Conservation (phyloP, 2,329 filamentous ascomycete genomes). For the Colletotrichum gigasporum region DNA sequence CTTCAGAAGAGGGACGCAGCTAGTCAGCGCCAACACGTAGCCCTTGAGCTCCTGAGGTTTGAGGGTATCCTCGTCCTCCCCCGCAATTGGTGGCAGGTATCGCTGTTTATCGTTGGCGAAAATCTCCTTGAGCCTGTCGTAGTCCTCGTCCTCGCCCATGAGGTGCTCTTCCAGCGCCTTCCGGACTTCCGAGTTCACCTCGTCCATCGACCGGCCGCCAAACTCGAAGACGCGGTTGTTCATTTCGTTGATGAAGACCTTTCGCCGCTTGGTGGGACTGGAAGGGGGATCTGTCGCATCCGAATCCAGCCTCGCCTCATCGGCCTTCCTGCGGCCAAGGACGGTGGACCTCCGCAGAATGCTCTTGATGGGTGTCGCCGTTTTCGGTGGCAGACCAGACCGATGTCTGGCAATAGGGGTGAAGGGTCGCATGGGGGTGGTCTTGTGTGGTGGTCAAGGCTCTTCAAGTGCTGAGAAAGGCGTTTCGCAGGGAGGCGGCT, state of each 20-base stretch:
- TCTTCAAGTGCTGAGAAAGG: not conserved
- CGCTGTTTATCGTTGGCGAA: slow-evolving; percentile 61
- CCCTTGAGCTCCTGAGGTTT: slow-evolving; percentile 66
- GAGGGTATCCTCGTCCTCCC: slow-evolving; percentile 55
- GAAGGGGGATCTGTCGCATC: slow-evolving; percentile 49
- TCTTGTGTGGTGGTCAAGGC: slow-evolving; percentile 3
- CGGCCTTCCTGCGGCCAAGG: slow-evolving; percentile 54
- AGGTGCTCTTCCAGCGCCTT: slow-evolving; percentile 66
- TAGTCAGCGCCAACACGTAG: slow-evolving; percentile 71
- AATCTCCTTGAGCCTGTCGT: slow-evolving; percentile 68
- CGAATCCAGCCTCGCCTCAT: slow-evolving; percentile 51
- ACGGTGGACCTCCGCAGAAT: slow-evolving; percentile 59
- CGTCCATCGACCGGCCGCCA: slow-evolving; percentile 60
- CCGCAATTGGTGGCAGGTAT: slow-evolving; percentile 48
- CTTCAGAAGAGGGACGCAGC: slow-evolving; percentile 67
- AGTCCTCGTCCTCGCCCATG: slow-evolving; percentile 66
- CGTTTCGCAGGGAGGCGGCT: slow-evolving; percentile 8
- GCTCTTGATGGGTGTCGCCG: slow-evolving; percentile 58
- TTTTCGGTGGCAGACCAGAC: slow-evolving; percentile 43
- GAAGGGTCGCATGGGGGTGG: slow-evolving; percentile 43
- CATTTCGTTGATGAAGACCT: slow-evolving; percentile 67
- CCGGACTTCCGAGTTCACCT: slow-evolving; percentile 64
- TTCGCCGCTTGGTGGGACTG: slow-evolving; percentile 62
- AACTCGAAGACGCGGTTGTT: slow-evolving; percentile 67
- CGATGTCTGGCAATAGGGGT: slow-evolving; percentile 45